These are phyloP conservation scores for Fragilaria radians DNA, from an alignment of 108 stramenopile species.

Conservation along the genomic window DNA sequence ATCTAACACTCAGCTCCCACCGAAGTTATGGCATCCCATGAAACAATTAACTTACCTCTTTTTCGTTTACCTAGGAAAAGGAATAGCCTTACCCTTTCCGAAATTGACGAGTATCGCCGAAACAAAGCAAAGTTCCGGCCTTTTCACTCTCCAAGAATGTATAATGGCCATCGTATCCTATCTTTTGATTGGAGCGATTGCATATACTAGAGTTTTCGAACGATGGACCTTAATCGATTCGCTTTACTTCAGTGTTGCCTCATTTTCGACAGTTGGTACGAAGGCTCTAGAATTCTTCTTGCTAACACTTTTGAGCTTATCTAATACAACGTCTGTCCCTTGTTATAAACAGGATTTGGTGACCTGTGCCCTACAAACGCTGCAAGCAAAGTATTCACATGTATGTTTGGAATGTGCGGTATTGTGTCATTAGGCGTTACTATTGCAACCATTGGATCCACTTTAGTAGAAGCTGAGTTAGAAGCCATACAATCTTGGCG, in stretches of 20 bases:
- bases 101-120: constrained; percentile 5
- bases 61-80: constrained; percentile 3
- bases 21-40: no score
- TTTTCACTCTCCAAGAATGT: constrained; percentile 27
- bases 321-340: no score
- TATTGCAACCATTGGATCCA: background rate
- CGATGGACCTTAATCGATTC: constrained; percentile 6
- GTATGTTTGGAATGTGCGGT: constrained; percentile 3
- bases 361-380: constrained; percentile 8
- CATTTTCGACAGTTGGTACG: constrained; percentile 10
- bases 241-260: constrained; percentile 6
- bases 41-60: background rate
- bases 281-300: no score
- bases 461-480: background rate
- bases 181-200: constrained; percentile 37
- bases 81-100: constrained; percentile 24
- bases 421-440: constrained; percentile 5
- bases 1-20: no score
- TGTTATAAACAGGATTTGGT: constrained; percentile 6
- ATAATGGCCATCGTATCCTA: constrained; percentile 29
- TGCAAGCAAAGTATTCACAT: constrained; percentile 7
- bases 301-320: no score
- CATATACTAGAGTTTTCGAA: constrained; percentile 39
- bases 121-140: background rate
- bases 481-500: background rate